Percentiles rank a stretch among this genome's conserved stretches.
Conservation (phyloP, 179 eudicot species). For the Nepenthes alata region DNA sequence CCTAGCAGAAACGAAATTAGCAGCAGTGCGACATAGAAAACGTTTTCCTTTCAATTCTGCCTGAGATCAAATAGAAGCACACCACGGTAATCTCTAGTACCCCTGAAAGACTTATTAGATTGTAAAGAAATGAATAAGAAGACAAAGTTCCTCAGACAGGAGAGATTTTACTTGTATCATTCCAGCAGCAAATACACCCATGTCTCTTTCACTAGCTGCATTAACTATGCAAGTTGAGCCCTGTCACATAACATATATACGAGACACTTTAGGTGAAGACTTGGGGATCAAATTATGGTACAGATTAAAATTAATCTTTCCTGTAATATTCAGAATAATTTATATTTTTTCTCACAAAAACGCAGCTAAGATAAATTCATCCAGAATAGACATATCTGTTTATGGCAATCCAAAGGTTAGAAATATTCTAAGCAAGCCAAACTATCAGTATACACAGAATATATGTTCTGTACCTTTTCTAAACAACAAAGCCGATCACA, state of each 20-base stretch:
- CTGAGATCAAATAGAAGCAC: constrained; percentile 20
- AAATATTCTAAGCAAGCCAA: no score
- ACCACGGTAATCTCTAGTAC: not conserved
- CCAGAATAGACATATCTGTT: no score
- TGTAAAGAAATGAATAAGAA: not conserved
- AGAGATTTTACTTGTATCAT: constrained; percentile 60
- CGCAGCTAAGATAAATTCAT: no score
- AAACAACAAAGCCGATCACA: constrained; percentile 78
- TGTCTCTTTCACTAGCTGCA: constrained; percentile 95
- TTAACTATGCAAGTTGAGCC: constrained; percentile 86
- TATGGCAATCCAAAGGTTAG: no score
- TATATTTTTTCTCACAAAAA: no score
- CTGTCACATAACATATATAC: constrained; percentile 24
- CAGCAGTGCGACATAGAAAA: constrained; percentile 93
- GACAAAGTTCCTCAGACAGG: not conserved
- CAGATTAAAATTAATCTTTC: no score
- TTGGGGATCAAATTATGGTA: no score
- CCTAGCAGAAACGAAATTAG: constrained; percentile 94
- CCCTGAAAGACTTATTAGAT: no score
- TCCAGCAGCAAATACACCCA: constrained; percentile 95
- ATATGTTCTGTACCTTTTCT: constrained; percentile 39
- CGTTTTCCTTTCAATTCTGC: constrained; percentile 85
- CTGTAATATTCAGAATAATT: no score
- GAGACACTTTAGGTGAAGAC: not conserved
- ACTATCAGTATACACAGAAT: no score